Evolutionary conservation across 441 rosid genomes (phyloP).

Genomic region (Pelargonium myrrhifolium): DNA sequence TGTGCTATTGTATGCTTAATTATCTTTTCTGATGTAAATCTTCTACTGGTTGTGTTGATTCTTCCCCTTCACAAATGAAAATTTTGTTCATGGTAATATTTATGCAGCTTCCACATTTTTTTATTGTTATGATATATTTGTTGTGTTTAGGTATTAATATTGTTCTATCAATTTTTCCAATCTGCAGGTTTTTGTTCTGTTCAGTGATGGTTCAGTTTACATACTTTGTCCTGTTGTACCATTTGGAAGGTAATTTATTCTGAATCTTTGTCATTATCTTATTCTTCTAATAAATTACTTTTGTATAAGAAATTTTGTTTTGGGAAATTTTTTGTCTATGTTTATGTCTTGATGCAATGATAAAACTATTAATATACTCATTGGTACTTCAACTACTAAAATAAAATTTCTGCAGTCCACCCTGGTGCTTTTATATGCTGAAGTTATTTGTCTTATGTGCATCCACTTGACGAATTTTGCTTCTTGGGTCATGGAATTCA

Average conservation of each 20-base stretch:
- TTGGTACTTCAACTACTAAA: neutral
- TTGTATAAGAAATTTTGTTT: neutral
- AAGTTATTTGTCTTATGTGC: neutral
- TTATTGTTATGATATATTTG: neutral
- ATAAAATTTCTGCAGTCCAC: constrained; percentile 1
- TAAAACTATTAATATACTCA: constrained; percentile 11
- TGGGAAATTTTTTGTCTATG: constrained; percentile 3
- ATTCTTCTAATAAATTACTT: constrained; percentile 1
- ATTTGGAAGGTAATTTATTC: constrained; percentile 64
- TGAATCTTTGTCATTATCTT: neutral
- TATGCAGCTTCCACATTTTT: neutral
- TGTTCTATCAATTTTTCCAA: constrained; percentile 8
- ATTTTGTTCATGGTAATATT: too few relatives aligned
- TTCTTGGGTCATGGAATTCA: neutral
- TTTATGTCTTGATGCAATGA: constrained; percentile 7
- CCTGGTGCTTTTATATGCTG: neutral
- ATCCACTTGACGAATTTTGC: constrained; percentile 4
- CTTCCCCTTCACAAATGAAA: neutral
- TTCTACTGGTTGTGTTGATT: neutral
- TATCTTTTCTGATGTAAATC: neutral
- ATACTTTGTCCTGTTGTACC: constrained; percentile 87
- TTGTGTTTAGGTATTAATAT: neutral
- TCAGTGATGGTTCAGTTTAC: constrained; percentile 77
- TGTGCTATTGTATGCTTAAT: neutral
- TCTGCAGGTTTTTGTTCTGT: constrained; percentile 74